Evolutionary conservation across 1,139 yeast species (phyloP), one percentile per base, ranked within the genome.

Genomic region (Geotrichum armillariae): DNA sequence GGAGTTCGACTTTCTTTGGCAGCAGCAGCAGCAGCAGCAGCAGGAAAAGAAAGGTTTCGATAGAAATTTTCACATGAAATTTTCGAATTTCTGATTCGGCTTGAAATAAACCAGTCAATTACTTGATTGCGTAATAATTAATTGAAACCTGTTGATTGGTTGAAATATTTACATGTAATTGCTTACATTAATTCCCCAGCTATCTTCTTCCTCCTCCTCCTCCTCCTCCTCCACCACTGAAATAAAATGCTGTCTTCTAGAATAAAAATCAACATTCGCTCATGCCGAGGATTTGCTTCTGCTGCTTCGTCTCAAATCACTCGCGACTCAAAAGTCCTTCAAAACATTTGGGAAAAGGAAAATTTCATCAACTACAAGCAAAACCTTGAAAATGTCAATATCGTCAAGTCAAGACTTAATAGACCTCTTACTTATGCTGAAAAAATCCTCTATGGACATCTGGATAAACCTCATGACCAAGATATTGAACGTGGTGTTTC

Each of bases 371-470:
- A 70, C 63, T 70, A 70, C 69, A 68, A 69, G 65, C 58, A 70
- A 61, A 66, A 70, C 58, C 62, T 66, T 75, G 96, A 89, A 74
- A 89, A 85, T 67, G 84, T 91, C 62, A 79, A 86, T 64, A 85
- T 89, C 65, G 97, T 93, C 66, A 84, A 85, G 75, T 75, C 80
- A 62, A 85, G 97, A 76, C 80, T 91, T 65, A 80, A 81, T 69
- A 86, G 97, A 73, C 99, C 99, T 46, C 80, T 93, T 70, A 93
- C 99, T 58, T 91, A 90, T 71, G 98, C 98, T 63, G 99, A 93
- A 78, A 93, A 93, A 79, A 77, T 93, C 64, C 80, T 93, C 64
- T 93, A 93, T 77, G 95, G 96, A 66, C 99, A 93, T 75, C 81
- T 93, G 73, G 96, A 89, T 71, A 84, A 93, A 67, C 98, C 98